Evolutionary conservation across 306 rosid species (phyloP).

Genomic region (Cyamopsis tetragonoloba): DNA sequence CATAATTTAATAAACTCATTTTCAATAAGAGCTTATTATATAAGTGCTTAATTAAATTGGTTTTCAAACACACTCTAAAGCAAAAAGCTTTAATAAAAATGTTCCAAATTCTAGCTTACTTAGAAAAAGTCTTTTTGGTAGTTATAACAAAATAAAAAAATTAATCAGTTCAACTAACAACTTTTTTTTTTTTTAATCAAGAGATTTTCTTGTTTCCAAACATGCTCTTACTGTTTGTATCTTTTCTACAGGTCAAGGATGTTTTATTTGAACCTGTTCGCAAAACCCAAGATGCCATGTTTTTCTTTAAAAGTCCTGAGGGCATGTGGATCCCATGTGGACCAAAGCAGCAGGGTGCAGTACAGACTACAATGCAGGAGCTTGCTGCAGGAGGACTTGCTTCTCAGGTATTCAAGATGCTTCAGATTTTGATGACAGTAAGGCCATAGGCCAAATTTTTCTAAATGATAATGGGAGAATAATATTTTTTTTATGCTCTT

Average conservation of each 20-base stretch:
- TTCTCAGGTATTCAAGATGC: slow-evolving; percentile 58
- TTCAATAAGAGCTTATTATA: too few species aligned
- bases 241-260: slow-evolving; percentile 76
- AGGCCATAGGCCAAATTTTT: background rate
- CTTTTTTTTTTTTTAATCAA: too few species aligned
- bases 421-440: slow-evolving; percentile 1
- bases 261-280: slow-evolving; percentile 99
- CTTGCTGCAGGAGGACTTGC: slow-evolving; percentile 83
- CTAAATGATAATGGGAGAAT: background rate
- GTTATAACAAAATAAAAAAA: too few species aligned
- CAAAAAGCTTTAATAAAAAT: too few species aligned
- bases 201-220: too few species aligned
- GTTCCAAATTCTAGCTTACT: too few species aligned
- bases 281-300: slow-evolving; percentile 99
- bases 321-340: slow-evolving; percentile 92
- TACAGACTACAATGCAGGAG: slow-evolving; percentile 83
- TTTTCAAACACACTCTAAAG: too few species aligned
- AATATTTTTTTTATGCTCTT: background rate
- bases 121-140: too few species aligned
- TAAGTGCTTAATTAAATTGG: too few species aligned
- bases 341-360: slow-evolving; percentile 71
- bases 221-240: too few species aligned
- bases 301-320: slow-evolving; percentile 56
- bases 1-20: too few species aligned
- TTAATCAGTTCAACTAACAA: too few species aligned